phyloP scores from a whole-genome alignment of 139 green algal species.

The Tetradesmus lagerheimii region DNA sequence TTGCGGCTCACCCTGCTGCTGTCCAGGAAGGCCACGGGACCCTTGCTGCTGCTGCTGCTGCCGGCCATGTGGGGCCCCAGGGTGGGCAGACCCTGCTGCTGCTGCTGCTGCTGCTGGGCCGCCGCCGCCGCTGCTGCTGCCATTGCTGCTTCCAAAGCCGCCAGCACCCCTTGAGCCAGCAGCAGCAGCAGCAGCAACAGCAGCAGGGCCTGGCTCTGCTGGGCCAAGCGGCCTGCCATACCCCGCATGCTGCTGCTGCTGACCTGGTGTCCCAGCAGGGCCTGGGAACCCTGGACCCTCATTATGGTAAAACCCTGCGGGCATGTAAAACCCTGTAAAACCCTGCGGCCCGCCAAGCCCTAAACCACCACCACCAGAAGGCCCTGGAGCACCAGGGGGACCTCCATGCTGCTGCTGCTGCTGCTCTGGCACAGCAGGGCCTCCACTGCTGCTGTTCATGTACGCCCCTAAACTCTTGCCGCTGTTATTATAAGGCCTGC shows the following conservation, averaged over 20 bases:
- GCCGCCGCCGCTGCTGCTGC: slow-evolving; percentile 24
- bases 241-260: background rate
- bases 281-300: background rate
- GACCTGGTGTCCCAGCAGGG: background rate
- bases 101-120: slow-evolving; percentile 14
- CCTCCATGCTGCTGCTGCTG: background rate
- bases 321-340: slow-evolving; percentile 19
- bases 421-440: background rate
- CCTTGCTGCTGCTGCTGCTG: background rate
- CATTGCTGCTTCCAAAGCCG: slow-evolving; percentile 13
- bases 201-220: too few relatives aligned
- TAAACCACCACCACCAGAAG: background rate
- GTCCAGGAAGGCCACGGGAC: background rate
- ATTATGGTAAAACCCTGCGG: background rate
- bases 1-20: background rate
- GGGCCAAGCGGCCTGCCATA: background rate
- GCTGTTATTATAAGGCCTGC: background rate
- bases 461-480: background rate
- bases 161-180: background rate
- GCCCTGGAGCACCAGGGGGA: background rate
- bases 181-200: background rate
- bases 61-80: background rate
- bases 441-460: background rate
- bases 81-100: background rate
- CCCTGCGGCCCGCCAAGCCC: background rate